Base-by-base conservation (phyloP, 495 filamentous ascomycete genomes). In the Mytilinidion resinicola region DNA sequence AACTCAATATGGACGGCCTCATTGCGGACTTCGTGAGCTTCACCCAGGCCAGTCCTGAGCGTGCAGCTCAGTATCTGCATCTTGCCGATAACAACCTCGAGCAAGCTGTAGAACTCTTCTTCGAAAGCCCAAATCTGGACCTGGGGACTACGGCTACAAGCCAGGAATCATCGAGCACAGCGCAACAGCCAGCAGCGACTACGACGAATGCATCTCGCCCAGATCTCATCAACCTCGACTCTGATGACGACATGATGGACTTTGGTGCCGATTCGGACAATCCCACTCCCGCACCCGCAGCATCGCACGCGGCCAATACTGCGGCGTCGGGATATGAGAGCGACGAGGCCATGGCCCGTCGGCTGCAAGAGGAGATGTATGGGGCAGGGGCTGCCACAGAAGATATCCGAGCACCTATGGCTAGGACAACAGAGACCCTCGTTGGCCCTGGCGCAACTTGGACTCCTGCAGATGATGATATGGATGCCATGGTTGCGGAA, bases 341-440 rank as follows among this genome's bases (percentile, higher is more conserved):
- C 64, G 93, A 98, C 73, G 93, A 91, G 43, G 93, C 89, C 10
- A 89, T 97, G 82, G 93, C 93, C 7, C 82, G 89, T 63, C 82
- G 89, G 42, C 69, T 98, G 44, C 95, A 97, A 66, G 89, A 97
- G 66, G 90, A 98, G 72, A 77, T 96, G 67, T 97, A 96, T 53
- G 73, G 80, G 61, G 74, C 76, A 62, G 59, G 66, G 39, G 54
- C 57, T 10, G 57, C 68, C 9, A 76, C 78, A 66, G 79, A 77
- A 15, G 84, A 89, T 60, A 86, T 97, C 38, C 80, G 93, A 64
- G 93, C 95, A 39, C 93, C 93, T 30, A 91, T 98, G 74, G 89
- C 85, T 39, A 83, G 90, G 57, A 95, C 86, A 14, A 93, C 88
- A 17, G 95, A 97, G 73, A 96, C 89, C 0, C 80, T 98, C 41